phyloP scores from a whole-genome alignment of 169 alveolate species.

The Plasmodium gaboni region DNA sequence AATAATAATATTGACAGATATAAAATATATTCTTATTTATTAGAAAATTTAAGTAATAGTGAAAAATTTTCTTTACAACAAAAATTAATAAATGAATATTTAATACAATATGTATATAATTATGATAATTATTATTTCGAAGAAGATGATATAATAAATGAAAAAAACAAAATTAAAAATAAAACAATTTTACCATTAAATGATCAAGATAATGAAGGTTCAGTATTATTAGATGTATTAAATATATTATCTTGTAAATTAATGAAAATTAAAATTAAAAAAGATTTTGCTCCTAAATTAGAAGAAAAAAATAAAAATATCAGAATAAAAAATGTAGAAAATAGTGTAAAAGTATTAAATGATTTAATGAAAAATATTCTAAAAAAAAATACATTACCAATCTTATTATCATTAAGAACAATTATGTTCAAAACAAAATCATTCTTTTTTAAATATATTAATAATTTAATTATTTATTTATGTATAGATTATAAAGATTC shows the following conservation, averaged over 20 bases:
- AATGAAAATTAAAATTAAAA: conserved; percentile 70
- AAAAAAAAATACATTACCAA: conserved; percentile 68
- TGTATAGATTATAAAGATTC: conserved; percentile 59
- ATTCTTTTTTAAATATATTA: conserved; percentile 43
- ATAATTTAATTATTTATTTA: conserved; percentile 42
- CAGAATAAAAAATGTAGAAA: conserved; percentile 63
- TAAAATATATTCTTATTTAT: conserved; percentile 20
- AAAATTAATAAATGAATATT: conserved; percentile 55
- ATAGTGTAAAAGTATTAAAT: conserved; percentile 63
- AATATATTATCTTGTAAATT: conserved; percentile 31
- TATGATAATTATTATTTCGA: conserved; percentile 63
- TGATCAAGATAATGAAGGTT: conserved; percentile 63
- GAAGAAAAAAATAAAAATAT: conserved; percentile 64
- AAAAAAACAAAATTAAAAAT: conserved; percentile 10
- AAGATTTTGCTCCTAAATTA: conserved; percentile 57
- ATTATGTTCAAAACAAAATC: conserved; percentile 59
- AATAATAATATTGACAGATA: conserved; percentile 39
- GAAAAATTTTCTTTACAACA: conserved; percentile 65
- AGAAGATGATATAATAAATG: conserved; percentile 7
- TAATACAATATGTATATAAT: conserved; percentile 65
- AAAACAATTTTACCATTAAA: conserved; percentile 38
- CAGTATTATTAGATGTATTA: conserved; percentile 50
- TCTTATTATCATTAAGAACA: conserved; percentile 37
- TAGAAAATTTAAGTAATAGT: conserved; percentile 51
- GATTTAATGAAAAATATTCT: conserved; percentile 69